Conservation (phyloP, 2,329 filamentous ascomycete genomes). For the Colletotrichum tabaci region DNA sequence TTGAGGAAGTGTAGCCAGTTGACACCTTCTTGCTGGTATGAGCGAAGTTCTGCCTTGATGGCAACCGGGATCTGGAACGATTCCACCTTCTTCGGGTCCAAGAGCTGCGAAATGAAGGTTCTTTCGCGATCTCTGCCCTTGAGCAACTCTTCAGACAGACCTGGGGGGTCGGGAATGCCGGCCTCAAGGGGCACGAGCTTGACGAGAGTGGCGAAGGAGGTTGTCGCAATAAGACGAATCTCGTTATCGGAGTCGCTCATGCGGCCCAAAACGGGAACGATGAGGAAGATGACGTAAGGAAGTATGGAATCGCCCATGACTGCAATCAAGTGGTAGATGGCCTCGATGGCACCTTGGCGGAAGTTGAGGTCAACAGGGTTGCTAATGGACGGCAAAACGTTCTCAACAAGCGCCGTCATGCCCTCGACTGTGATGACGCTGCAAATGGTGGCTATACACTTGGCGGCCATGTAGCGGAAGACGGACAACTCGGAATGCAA, state of each 20-base stretch:
- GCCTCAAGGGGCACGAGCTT: slow-evolving; percentile 98
- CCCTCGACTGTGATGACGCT: slow-evolving; percentile 95
- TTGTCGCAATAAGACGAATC: slow-evolving; percentile 93
- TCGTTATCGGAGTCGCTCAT: slow-evolving; percentile 99
- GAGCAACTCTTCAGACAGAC: slow-evolving; percentile 88
- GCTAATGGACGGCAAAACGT: slow-evolving; percentile 91
- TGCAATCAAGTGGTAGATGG: slow-evolving; percentile 95
- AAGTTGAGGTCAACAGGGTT: slow-evolving; percentile 90
- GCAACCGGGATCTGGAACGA: slow-evolving; percentile 93
- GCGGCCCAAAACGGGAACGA: slow-evolving; percentile 94
- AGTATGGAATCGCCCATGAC: slow-evolving; percentile 98
- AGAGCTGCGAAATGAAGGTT: slow-evolving; percentile 95
- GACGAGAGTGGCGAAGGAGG: slow-evolving; percentile 95
- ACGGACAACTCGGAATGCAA: slow-evolving; percentile 91
- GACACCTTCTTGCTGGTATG: slow-evolving; percentile 98
- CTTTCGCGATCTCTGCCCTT: slow-evolving; percentile 93
- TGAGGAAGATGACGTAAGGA: slow-evolving; percentile 98
- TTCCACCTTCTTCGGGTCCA: slow-evolving; percentile 98
- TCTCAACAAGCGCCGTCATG: slow-evolving; percentile 96
- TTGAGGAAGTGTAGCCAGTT: slow-evolving; percentile 99
- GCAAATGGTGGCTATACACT: slow-evolving; percentile 97
- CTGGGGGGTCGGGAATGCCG: slow-evolving; percentile 95
- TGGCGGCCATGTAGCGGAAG: slow-evolving; percentile 95
- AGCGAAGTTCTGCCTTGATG: slow-evolving; percentile 96
- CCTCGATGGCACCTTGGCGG: slow-evolving; percentile 94